These are phyloP conservation scores for Alternaria atra DNA, from an alignment of 2,329 filamentous ascomycete genomes.

Conservation along the genomic window DNA sequence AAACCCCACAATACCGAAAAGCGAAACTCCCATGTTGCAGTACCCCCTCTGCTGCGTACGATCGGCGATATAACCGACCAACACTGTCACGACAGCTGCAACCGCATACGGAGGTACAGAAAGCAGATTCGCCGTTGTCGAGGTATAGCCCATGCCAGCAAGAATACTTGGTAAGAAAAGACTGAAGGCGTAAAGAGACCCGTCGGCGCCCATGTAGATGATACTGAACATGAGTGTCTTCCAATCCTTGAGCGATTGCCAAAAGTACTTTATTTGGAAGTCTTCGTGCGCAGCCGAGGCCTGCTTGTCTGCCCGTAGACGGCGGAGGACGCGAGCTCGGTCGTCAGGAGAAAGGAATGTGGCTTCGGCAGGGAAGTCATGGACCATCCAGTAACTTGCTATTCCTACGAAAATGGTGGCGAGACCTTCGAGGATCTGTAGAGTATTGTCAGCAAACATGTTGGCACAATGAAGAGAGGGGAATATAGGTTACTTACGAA, in stretches of 20 bases:
- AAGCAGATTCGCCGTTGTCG: conserved; percentile 73
- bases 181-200: conserved; percentile 77
- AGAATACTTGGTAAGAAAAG: conserved; percentile 85
- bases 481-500: conserved; percentile 47
- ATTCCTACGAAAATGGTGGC: conserved; percentile 74
- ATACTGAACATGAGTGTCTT: conserved; percentile 80
- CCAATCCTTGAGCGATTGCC: conserved; percentile 78
- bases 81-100: conserved; percentile 73
- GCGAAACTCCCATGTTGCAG: conserved; percentile 77
- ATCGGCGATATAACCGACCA: conserved; percentile 79
- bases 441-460: conserved; percentile 4
- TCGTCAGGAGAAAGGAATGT: conserved; percentile 76
- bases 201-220: conserved; percentile 79
- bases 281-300: conserved; percentile 77
- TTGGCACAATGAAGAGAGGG: background rate
- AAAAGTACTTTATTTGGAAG: conserved; percentile 77
- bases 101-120: conserved; percentile 79
- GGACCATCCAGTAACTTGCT: conserved; percentile 74
- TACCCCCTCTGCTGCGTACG: conserved; percentile 75
- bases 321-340: conserved; percentile 74
- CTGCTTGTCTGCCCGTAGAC: conserved; percentile 76
- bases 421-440: conserved; percentile 69
- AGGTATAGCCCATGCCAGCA: conserved; percentile 63
- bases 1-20: conserved; percentile 80
- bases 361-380: conserved; percentile 80